Base-by-base conservation (phyloP, 768 basidiomycete genomes). In the Termitomyces titanicus region DNA sequence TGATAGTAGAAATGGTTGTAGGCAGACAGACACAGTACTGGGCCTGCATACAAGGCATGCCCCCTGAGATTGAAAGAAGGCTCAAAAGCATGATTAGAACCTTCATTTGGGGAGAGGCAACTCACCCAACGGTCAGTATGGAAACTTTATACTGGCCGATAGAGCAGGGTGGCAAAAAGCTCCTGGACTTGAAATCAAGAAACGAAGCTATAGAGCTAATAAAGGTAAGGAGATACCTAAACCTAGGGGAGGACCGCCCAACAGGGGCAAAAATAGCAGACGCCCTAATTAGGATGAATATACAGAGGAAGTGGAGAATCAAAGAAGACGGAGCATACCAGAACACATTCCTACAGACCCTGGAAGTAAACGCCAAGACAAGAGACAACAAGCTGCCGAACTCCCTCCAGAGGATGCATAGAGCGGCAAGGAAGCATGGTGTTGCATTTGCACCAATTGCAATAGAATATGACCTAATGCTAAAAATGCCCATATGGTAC, bases 21-120 rank as follows among this genome's bases (percentile, higher is more conserved):
- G 72, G 68, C 0, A 68, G 71, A 0, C 62, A 62, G 38, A 73
- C 74, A 0, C 73, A 75, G 51, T 77, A 72, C 62, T 58, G 70
- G 0, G 65, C 71, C 0, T 43, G 61, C 47, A 71, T 71, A 0
- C 73, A 77, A 58, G 72, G 70, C 0, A 75, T 77, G 73, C 73
- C 73, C 0, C 40, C 58, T 22, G 13, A 44, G 0, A 58, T 71
- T 0, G 63, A 63, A 20, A 55, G 60, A 2, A 27, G 29, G 12
- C 51, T 73, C 0, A 20, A 55, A 18, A 64, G 62, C 29, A 58
- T 33, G 4, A 64, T 64, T 3, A 31, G 61, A 2, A 55, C 63
- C 13, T 74, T 72, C 37, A 57, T 74, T 3, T 73, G 68, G 68
- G 57, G 59, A 5, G 59, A 62, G 0, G 38, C 38, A 18, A 47